A percentile compares a stretch with the other conserved stretches of the same genome.
Evolutionary conservation across 2,329 filamentous ascomycete species (phyloP).

Genomic region (Fusarium sp.): DNA sequence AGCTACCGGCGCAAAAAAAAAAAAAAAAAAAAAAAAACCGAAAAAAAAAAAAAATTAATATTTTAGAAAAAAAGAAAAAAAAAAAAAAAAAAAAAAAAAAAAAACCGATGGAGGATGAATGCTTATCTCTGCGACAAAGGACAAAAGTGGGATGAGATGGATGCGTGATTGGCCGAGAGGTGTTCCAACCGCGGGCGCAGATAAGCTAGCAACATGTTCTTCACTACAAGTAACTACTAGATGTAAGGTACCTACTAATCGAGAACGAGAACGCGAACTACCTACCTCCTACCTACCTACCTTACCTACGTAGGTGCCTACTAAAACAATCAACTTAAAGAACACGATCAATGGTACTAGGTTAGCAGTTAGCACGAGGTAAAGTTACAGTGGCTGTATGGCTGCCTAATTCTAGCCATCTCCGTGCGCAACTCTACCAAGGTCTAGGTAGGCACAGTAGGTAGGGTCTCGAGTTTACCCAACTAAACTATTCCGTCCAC

Average conservation of each 20-base stretch:
- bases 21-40: conserved; percentile 3
- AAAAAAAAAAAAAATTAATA: conserved; percentile 8
- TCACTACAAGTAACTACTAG: too few relatives aligned
- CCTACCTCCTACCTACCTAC: too few relatives aligned
- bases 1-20: conserved; percentile 1
- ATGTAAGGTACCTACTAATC: too few relatives aligned
- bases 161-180: conserved; percentile 34
- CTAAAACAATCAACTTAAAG: too few relatives aligned
- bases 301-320: too few relatives aligned
- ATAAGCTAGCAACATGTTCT: conserved; percentile 14
- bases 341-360: too few relatives aligned
- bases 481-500: not conserved
- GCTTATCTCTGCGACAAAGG: conserved; percentile 31
- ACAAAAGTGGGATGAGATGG: conserved; percentile 20
- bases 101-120: conserved; percentile 6
- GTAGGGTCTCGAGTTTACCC: too few relatives aligned
- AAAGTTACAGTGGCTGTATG: not conserved
- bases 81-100: too few relatives aligned
- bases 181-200: conserved; percentile 21
- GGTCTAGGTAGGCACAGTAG: not conserved
- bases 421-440: not conserved
- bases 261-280: too few relatives aligned
- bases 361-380: too few relatives aligned
- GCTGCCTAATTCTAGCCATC: conserved; percentile 3
- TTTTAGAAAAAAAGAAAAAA: too few relatives aligned